Conservation (phyloP, 495 filamentous ascomycete genomes). For the Echria macrotheca region DNA sequence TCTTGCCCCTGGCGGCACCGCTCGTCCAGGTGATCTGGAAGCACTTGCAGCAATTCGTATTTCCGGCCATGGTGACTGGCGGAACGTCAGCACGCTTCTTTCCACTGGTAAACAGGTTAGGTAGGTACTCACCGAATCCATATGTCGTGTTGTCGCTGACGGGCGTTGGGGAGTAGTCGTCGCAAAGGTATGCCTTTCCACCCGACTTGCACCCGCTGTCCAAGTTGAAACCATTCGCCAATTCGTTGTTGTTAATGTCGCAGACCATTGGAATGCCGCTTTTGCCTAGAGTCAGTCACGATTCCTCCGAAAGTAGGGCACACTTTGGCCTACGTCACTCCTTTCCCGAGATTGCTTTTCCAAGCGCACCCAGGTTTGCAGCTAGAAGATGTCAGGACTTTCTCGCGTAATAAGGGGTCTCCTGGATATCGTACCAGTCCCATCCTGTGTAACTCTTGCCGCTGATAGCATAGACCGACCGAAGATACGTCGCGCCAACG, state of each 20-base stretch:
- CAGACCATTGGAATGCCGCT: conserved; percentile 8
- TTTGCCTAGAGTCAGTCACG: neutral
- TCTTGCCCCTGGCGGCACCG: conserved; percentile 9
- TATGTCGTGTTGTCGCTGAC: conserved; percentile 4
- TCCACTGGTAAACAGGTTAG: too few species aligned
- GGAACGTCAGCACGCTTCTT: too few species aligned
- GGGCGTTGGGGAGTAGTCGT: conserved; percentile 8
- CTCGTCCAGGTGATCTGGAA: conserved; percentile 11
- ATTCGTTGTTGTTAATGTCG: conserved; percentile 13
- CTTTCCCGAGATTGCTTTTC: conserved; percentile 2
- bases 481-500: too few species aligned
- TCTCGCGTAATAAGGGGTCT: neutral
- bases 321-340: conserved; percentile 9
- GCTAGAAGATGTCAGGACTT: conserved; percentile 1
- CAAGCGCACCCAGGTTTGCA: conserved; percentile 12
- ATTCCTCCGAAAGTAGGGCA: neutral
- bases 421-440: conserved; percentile 9
- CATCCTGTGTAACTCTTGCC: conserved; percentile 12
- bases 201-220: conserved; percentile 1
- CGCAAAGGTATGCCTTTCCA: conserved; percentile 10
- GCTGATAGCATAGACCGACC: neutral
- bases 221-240: conserved; percentile 7
- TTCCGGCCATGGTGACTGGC: conserved; percentile 8
- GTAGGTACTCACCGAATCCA: too few species aligned
- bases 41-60: conserved; percentile 12